These are phyloP conservation scores for Apiospora marii DNA, from an alignment of 2,329 filamentous ascomycete genomes.

Conservation along the genomic window DNA sequence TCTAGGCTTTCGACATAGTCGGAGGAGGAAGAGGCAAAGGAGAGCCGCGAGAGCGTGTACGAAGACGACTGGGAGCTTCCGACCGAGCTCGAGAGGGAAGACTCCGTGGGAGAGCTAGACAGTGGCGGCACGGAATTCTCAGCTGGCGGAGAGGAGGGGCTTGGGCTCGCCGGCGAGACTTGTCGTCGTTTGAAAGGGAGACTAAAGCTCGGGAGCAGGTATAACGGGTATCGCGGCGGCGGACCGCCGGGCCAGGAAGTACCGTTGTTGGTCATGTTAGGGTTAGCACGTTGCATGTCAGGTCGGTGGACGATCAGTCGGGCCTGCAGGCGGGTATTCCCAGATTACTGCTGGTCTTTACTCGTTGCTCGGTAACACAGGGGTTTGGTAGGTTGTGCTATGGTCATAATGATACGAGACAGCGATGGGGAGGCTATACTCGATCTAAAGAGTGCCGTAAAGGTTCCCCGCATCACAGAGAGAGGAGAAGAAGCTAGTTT, in stretches of 20 bases:
- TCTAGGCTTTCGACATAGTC: constrained; percentile 29
- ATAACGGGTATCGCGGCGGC: constrained; percentile 56
- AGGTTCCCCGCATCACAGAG: constrained; percentile 12
- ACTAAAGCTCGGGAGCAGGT: constrained; percentile 59
- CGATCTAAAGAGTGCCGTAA: not conserved
- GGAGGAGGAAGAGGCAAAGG: constrained; percentile 30
- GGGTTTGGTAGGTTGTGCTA: not conserved
- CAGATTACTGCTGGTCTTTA: not conserved
- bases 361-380: constrained; percentile 11
- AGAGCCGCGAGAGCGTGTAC: constrained; percentile 36
- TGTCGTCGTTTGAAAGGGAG: constrained; percentile 55
- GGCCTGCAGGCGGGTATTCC: not conserved
- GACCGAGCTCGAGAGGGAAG: constrained; percentile 39
- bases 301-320: not conserved
- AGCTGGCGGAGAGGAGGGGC: constrained; percentile 35
- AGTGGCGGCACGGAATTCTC: constrained; percentile 43
- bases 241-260: constrained; percentile 22
- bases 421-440: not conserved
- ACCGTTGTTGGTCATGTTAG: constrained; percentile 10
- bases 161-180: constrained; percentile 40
- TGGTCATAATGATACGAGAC: not conserved
- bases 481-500: constrained; percentile 7
- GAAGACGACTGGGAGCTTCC: constrained; percentile 38
- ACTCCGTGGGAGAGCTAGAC: constrained; percentile 46
- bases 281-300: constrained; percentile 8